Evolutionary conservation across 2,329 filamentous ascomycete genomes (phyloP).

Genomic region (Colletotrichum scovillei): DNA sequence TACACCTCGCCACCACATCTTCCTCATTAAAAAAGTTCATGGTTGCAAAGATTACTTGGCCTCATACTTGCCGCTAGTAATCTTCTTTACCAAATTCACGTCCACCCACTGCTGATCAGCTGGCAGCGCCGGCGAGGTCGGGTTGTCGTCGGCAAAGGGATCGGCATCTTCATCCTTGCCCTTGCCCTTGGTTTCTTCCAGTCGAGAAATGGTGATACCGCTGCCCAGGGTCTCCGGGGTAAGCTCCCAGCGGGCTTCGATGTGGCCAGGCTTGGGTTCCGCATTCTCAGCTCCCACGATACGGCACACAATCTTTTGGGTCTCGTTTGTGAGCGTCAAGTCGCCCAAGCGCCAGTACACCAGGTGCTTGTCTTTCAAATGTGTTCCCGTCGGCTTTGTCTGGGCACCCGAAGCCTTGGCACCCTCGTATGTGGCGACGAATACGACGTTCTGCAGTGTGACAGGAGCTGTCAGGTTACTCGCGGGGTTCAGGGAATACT

Average conservation of each 20-base stretch:
- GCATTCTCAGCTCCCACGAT: constrained; percentile 79
- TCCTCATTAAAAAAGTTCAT: background rate
- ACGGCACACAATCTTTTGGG: constrained; percentile 84
- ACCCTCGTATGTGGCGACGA: constrained; percentile 79
- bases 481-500: constrained; percentile 84
- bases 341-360: constrained; percentile 87
- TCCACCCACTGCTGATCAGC: constrained; percentile 69
- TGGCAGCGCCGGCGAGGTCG: constrained; percentile 35
- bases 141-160: constrained; percentile 72
- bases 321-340: constrained; percentile 73
- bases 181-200: constrained; percentile 63
- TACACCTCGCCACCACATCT: constrained; percentile 19
- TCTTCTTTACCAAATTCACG: constrained; percentile 73
- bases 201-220: constrained; percentile 73
- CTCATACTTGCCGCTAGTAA: constrained; percentile 83
- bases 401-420: constrained; percentile 74
- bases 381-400: constrained; percentile 83
- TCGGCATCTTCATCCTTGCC: constrained; percentile 67
- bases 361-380: constrained; percentile 79
- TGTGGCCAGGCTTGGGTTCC: constrained; percentile 77
- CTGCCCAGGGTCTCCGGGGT: constrained; percentile 60
- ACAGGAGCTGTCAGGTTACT: constrained; percentile 58
- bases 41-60: constrained; percentile 51
- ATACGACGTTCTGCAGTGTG: constrained; percentile 76
- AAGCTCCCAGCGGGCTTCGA: constrained; percentile 87